These are phyloP conservation scores for Penstemon davidsonii DNA, from an alignment of 257 asterid genomes.

Conservation along the genomic window DNA sequence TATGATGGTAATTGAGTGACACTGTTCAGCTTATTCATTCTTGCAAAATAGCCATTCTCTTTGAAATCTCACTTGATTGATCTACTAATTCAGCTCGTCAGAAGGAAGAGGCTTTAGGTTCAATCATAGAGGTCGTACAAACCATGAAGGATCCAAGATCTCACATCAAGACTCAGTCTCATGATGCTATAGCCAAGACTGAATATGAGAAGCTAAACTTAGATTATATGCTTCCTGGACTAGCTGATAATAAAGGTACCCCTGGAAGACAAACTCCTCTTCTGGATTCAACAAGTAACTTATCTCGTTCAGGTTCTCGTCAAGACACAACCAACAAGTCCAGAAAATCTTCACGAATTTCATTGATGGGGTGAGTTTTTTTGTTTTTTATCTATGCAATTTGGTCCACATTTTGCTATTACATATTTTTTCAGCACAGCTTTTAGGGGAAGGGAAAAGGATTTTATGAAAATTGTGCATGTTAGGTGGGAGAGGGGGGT, in stretches of 20 bases:
- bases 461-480: too few relatives aligned
- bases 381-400: too few relatives aligned
- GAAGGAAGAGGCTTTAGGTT: conserved; percentile 85
- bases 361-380: conserved; percentile 61
- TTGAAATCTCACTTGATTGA: conserved; percentile 25
- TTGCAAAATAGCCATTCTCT: conserved; percentile 8
- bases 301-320: too few relatives aligned
- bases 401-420: too few relatives aligned
- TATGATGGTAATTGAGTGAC: conserved; percentile 63
- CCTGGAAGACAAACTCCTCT: too few relatives aligned
- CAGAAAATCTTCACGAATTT: conserved; percentile 59
- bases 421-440: too few relatives aligned
- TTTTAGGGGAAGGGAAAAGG: too few relatives aligned
- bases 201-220: conserved; percentile 24
- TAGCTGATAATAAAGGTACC: conserved; percentile 43
- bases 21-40: conserved; percentile 13
- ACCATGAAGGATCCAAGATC: conserved; percentile 78
- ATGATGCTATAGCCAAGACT: conserved; percentile 37
- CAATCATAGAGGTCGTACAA: conserved; percentile 88
- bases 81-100: conserved; percentile 74
- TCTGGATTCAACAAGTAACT: too few relatives aligned
- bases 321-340: conserved; percentile 45
- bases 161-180: conserved; percentile 48
- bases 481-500: too few relatives aligned
- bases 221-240: neutral